phyloP scores from a whole-genome alignment of 2,329 filamentous ascomycete species.

The Penicillium sp. region DNA sequence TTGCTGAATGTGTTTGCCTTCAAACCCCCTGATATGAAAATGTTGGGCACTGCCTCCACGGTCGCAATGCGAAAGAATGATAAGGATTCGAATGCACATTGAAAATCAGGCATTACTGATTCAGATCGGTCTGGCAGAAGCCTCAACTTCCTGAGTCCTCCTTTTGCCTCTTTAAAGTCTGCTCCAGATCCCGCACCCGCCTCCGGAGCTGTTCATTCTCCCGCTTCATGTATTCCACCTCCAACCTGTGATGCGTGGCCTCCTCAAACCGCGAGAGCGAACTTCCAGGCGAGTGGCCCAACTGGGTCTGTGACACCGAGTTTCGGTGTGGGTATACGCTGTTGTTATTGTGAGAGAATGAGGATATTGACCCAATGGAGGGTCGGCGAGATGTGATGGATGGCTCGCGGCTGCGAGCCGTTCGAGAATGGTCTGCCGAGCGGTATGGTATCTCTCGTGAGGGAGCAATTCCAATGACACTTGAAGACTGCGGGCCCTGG shows the following conservation, averaged over 20 bases:
- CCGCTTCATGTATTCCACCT: conserved; percentile 44
- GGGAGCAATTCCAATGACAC: conserved; percentile 45
- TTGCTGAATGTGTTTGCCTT: conserved; percentile 11
- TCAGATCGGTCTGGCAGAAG: background rate
- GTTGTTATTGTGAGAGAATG: conserved; percentile 25
- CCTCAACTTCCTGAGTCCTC: background rate
- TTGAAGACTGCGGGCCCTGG: conserved; percentile 35
- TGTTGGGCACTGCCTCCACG: background rate
- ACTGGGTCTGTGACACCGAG: conserved; percentile 30
- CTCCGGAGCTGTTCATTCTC: conserved; percentile 49
- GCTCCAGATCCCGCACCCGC: conserved; percentile 47
- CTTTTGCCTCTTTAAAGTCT: conserved; percentile 34
- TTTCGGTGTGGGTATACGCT: conserved; percentile 31
- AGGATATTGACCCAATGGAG: conserved; percentile 30
- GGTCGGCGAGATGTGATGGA: conserved; percentile 42
- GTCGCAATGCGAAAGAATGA: conserved; percentile 6
- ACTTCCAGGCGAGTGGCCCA: conserved; percentile 27
- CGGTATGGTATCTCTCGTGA: conserved; percentile 41
- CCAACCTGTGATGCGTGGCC: conserved; percentile 40
- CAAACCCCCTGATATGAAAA: conserved; percentile 8
- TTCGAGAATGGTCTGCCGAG: conserved; percentile 25
- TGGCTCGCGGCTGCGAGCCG: conserved; percentile 42
- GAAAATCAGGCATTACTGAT: conserved; percentile 5
- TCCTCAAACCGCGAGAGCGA: conserved; percentile 44
- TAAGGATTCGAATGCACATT: background rate